Percentiles rank a stretch among this genome's conserved stretches.
Evolutionary conservation across 2,329 filamentous ascomycete genomes (phyloP).

Genomic region (Alternaria conjuncta): DNA sequence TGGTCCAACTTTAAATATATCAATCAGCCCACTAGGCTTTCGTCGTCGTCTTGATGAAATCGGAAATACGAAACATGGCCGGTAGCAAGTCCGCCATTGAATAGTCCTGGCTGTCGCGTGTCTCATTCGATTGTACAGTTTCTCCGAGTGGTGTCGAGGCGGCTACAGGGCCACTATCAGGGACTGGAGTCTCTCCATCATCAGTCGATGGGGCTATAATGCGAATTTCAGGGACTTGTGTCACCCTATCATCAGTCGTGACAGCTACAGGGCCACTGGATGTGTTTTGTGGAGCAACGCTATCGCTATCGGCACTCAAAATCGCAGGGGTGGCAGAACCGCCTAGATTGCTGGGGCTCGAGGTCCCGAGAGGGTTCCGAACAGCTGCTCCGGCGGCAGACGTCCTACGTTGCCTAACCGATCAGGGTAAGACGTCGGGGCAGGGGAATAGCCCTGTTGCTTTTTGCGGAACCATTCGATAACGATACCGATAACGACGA

Average conservation of each 20-base stretch:
- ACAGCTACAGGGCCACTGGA: neutral
- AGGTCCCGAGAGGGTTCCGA: constrained; percentile 44
- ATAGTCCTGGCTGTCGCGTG: neutral
- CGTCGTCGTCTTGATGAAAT: neutral
- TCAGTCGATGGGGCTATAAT: neutral
- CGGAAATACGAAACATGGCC: neutral
- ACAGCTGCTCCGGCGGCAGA: constrained; percentile 57
- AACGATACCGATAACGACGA: constrained; percentile 76
- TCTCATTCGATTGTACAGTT: neutral
- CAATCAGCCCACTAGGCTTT: neutral
- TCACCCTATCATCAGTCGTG: neutral
- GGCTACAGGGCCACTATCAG: neutral
- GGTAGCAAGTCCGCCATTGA: neutral
- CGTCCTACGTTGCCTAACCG: constrained; percentile 57
- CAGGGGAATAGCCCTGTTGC: constrained; percentile 80
- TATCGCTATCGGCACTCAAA: neutral
- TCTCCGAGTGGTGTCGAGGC: neutral
- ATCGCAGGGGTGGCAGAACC: neutral
- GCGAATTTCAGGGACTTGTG: neutral
- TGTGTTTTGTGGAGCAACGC: neutral
- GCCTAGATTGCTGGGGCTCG: constrained; percentile 42
- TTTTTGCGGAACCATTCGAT: constrained; percentile 78
- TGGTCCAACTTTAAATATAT: neutral
- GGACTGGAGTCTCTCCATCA: neutral
- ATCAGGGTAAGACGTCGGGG: constrained; percentile 64